These are phyloP conservation scores for Monosporascus sp. DNA, from an alignment of 2,329 filamentous ascomycete genomes.

Conservation along the genomic window DNA sequence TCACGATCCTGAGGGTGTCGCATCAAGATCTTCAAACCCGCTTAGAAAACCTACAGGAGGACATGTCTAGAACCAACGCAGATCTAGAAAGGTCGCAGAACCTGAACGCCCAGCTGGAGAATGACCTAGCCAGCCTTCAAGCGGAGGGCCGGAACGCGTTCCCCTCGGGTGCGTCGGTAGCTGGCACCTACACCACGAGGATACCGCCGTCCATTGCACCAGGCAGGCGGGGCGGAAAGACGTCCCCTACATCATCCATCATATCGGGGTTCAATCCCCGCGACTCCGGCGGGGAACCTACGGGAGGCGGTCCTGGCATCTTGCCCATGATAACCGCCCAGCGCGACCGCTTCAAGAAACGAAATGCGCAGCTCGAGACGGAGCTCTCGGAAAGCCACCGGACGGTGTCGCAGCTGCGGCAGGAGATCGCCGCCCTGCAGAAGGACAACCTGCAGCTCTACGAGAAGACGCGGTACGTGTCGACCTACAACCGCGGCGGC, in stretches of 20 bases:
- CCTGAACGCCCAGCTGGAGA: constrained; percentile 84
- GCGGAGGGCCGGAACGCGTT: constrained; percentile 78
- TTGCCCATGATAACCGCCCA: constrained; percentile 98
- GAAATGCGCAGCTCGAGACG: constrained; percentile 83
- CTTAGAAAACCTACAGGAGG: constrained; percentile 74
- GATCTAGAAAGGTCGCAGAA: constrained; percentile 82
- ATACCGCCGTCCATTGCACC: constrained; percentile 60
- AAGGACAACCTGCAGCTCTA: constrained; percentile 95
- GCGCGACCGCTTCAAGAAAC: constrained; percentile 95
- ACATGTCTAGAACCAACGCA: constrained; percentile 74
- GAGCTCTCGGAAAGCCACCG: constrained; percentile 82
- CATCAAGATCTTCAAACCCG: constrained; percentile 85
- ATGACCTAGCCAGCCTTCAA: constrained; percentile 83
- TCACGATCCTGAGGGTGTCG: constrained; percentile 87
- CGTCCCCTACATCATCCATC: constrained; percentile 93
- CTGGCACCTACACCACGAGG: constrained; percentile 76
- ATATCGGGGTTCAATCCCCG: constrained; percentile 91
- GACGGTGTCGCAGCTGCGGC: constrained; percentile 76
- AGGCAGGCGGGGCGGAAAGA: constrained; percentile 60
- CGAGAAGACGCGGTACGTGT: constrained; percentile 95
- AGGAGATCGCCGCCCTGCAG: constrained; percentile 86
- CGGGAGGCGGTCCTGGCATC: constrained; percentile 77
- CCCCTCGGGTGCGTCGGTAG: constrained; percentile 85
- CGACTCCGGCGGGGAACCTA: constrained; percentile 52
- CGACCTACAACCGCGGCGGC: constrained; percentile 73